Conservation (phyloP, 768 basidiomycete species). For the Mycena leptocephala region DNA sequence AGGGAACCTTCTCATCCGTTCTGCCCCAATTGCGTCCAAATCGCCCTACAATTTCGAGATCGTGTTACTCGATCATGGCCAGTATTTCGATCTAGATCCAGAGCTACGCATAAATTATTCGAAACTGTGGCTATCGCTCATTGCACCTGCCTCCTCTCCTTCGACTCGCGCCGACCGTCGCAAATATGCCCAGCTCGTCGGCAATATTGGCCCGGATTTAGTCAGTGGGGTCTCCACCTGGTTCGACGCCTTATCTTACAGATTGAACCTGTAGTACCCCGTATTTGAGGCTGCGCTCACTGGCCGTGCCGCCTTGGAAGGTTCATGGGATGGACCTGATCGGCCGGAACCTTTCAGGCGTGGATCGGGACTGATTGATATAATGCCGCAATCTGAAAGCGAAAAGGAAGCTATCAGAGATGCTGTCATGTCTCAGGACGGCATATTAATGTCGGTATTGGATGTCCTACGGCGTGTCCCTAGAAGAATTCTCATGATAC, state of each 20-base stretch:
- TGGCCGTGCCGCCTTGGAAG: constrained; percentile 84
- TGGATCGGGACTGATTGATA: constrained; percentile 85
- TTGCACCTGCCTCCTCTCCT: constrained; percentile 81
- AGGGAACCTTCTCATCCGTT: constrained; percentile 95
- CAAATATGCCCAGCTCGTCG: constrained; percentile 92
- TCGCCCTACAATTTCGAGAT: constrained; percentile 98
- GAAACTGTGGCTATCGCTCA: constrained; percentile 93
- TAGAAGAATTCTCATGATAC: constrained; percentile 85
- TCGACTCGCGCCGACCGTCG: constrained; percentile 77
- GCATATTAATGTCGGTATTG: constrained; percentile 88
- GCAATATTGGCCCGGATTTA: constrained; percentile 90
- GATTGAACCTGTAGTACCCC: constrained; percentile 76
- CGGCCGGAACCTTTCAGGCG: constrained; percentile 63
- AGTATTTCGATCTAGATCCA: constrained; percentile 92
- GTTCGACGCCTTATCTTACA: neutral
- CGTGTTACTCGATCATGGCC: constrained; percentile 93
- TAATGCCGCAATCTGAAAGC: constrained; percentile 78
- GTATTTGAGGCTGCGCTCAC: constrained; percentile 97
- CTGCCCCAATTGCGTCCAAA: constrained; percentile 70
- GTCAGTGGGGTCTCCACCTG: constrained; percentile 59
- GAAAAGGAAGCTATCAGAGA: constrained; percentile 89
- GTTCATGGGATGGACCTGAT: constrained; percentile 62
- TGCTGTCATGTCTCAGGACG: constrained; percentile 88
- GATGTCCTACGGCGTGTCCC: constrained; percentile 91
- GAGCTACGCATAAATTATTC: constrained; percentile 87